These are phyloP conservation scores for Sporothrix sp. DNA, from an alignment of 2,329 filamentous ascomycete genomes.

Conservation along the genomic window DNA sequence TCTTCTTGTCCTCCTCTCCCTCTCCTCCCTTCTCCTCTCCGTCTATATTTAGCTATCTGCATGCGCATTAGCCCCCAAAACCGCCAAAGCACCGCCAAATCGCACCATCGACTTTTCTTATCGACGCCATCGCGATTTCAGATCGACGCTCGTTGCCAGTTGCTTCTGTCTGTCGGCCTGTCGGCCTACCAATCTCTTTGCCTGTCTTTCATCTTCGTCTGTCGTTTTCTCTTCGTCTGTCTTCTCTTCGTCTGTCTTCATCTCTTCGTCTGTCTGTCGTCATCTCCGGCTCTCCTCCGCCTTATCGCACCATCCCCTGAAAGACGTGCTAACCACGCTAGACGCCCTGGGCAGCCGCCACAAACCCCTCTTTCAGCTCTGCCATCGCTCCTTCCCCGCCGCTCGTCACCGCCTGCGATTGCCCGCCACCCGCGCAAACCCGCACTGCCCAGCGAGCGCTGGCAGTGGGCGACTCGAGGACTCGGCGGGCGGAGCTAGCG, in stretches of 20 bases:
- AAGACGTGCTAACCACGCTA: not conserved
- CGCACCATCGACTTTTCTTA: too few relatives aligned
- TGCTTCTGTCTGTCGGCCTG: not conserved
- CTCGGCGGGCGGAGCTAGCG: too few relatives aligned
- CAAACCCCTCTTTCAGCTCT: too few relatives aligned
- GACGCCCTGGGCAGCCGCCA: too few relatives aligned
- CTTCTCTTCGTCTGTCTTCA: not conserved
- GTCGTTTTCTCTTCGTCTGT: not conserved
- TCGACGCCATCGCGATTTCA: too few relatives aligned
- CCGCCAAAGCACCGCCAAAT: too few relatives aligned
- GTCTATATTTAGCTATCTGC: too few relatives aligned
- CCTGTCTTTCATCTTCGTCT: not conserved
- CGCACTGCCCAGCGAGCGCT: too few relatives aligned
- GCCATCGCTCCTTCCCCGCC: not conserved
- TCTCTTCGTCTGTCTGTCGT: not conserved
- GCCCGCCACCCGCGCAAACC: too few relatives aligned
- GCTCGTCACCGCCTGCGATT: slow-evolving; percentile 3
- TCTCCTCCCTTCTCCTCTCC: not conserved
- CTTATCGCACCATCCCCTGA: not conserved
- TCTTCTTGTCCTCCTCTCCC: not conserved
- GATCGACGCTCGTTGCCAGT: too few relatives aligned
- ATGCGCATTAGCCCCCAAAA: too few relatives aligned
- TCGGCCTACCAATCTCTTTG: not conserved
- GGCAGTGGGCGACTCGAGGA: too few relatives aligned
- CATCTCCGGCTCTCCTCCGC: not conserved